Evolutionary conservation across 2,329 filamentous ascomycete species (phyloP), one percentile per base, ranked within the genome.

Genomic region (Stenocarpella maydis): DNA sequence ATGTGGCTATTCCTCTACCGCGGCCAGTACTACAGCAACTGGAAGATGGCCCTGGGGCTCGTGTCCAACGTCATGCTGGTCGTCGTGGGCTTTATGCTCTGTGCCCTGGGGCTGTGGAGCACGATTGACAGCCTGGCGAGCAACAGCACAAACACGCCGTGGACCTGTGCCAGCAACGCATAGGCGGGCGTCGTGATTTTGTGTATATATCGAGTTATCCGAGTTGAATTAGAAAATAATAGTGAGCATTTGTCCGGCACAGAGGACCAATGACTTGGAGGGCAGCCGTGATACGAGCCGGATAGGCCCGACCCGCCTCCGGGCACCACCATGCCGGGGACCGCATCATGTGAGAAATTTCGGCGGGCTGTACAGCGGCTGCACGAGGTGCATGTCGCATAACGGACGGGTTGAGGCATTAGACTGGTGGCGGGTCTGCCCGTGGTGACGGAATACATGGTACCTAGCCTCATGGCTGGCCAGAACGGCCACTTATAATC

Each of bases 1-100:
- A 82, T 84, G 69, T 85, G 84, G 83, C 76, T 85, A 52, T 84
- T 80, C 75, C 80, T 85, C 78, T 78, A 85, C 75, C 76, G 79
- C 15, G 82, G 82, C 3, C 75, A 78, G 50, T 83, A 79, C 75
- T 82, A 81, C 70, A 74, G 69, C 19, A 69, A 75, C 58, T 73
- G 76, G 71, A 78, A 76, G 69, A 78, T 79, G 60, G 77, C 54
- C 0, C 72, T 71, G 21, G 73, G 77, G n/a, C 81, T 82, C 24
- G 54, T 72, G 0, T 74, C 74, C 37, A 83, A 81, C 43, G 69
- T 76, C 0, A 0, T 73, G 0, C 73, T 82, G 7, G 71, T 82
- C 41, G 41, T 82, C 0, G 75, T 76, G 2, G 81, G 81, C 5
- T 67, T 78, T 4, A 49, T 80, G 15, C 74, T 82, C 26, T 82